These are phyloP conservation scores for Juglanconis juglandina DNA, from an alignment of 2,329 filamentous ascomycete genomes.

Conservation along the genomic window DNA sequence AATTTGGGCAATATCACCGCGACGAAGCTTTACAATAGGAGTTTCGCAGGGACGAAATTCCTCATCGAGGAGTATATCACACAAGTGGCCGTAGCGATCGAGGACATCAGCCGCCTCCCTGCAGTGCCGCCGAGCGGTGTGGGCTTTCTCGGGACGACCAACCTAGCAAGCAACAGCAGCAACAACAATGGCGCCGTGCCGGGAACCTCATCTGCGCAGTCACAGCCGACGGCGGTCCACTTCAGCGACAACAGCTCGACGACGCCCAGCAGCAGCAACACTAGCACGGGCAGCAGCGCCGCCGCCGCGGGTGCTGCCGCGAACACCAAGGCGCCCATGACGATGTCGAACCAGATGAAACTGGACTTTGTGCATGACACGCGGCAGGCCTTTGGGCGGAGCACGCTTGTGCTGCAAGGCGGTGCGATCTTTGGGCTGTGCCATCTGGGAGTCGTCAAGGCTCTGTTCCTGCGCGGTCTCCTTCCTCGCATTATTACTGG, in stretches of 20 bases:
- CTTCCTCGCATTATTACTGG: slow-evolving; percentile 88
- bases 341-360: slow-evolving; percentile 46
- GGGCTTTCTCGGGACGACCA: background rate
- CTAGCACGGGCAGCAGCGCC: background rate
- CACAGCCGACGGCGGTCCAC: slow-evolving; percentile 12
- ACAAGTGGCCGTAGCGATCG: slow-evolving; percentile 75
- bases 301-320: background rate
- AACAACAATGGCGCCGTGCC: background rate
- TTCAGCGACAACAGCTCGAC: slow-evolving; percentile 14
- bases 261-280: slow-evolving; percentile 4
- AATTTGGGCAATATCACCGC: slow-evolving; percentile 90
- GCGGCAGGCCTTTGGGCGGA: slow-evolving; percentile 82
- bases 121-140: slow-evolving; percentile 13
- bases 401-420: slow-evolving; percentile 80
- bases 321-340: slow-evolving; percentile 12
- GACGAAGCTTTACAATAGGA: slow-evolving; percentile 75
- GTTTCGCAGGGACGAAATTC: slow-evolving; percentile 84
- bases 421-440: slow-evolving; percentile 89
- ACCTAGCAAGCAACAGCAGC: background rate
- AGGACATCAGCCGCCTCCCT: slow-evolving; percentile 68
- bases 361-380: slow-evolving; percentile 84
- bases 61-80: slow-evolving; percentile 89
- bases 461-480: slow-evolving; percentile 73
- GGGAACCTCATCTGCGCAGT: background rate
- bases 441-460: slow-evolving; percentile 87